phyloP scores from a whole-genome alignment of 2,329 filamentous ascomycete genomes.

The Trichothecium sympodiale region DNA sequence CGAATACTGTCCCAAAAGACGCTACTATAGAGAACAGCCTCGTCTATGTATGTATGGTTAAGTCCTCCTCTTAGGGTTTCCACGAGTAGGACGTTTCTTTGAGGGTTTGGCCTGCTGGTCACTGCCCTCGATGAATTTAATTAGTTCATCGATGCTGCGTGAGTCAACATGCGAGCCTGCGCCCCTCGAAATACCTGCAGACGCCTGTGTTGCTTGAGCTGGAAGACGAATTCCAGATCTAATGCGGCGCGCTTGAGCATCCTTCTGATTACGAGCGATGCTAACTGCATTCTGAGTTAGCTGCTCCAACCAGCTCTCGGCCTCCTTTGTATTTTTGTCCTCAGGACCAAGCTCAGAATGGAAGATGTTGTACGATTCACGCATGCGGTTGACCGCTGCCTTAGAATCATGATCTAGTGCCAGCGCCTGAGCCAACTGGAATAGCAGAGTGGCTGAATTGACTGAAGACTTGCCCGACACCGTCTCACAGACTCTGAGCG shows the following conservation, averaged over 20 bases:
- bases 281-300: slow-evolving; percentile 91
- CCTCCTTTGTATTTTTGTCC: slow-evolving; percentile 96
- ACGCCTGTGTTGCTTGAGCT: slow-evolving; percentile 9
- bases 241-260: slow-evolving; percentile 64
- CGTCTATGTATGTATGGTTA: too few relatives aligned
- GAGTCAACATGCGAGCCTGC: slow-evolving; percentile 48
- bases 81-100: slow-evolving; percentile 45
- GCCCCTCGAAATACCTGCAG: slow-evolving; percentile 14
- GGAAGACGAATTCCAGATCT: slow-evolving; percentile 60
- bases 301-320: slow-evolving; percentile 91
- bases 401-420: slow-evolving; percentile 94
- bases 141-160: slow-evolving; percentile 81
- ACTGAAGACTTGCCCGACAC: slow-evolving; percentile 84
- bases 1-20: too few relatives aligned
- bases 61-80: slow-evolving; percentile 42
- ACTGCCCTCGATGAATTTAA: slow-evolving; percentile 85
- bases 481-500: slow-evolving; percentile 76
- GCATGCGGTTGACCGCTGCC: slow-evolving; percentile 84
- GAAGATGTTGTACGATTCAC: slow-evolving; percentile 95
- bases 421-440: slow-evolving; percentile 92
- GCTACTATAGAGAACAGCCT: too few relatives aligned
- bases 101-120: slow-evolving; percentile 38
- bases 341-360: slow-evolving; percentile 73
- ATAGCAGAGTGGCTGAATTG: slow-evolving; percentile 87
- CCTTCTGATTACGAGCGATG: slow-evolving; percentile 88